A percentile compares a stretch with the other conserved stretches of the same genome.
Conservation (phyloP, 2,329 filamentous ascomycete genomes). For the Arthrobotrys entomopaga region DNA sequence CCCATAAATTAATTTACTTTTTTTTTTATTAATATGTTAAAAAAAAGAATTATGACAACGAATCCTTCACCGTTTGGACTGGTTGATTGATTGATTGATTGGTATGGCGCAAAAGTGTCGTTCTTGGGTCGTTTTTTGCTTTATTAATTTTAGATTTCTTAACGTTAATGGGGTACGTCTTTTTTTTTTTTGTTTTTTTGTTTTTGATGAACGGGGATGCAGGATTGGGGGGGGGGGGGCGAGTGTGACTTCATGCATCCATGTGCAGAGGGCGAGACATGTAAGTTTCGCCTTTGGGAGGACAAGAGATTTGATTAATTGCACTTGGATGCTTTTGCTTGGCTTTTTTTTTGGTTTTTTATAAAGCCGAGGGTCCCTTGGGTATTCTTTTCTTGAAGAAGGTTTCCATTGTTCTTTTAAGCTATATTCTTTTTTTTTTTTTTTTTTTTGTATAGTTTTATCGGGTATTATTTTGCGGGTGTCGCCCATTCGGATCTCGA, state of each 20-base stretch:
- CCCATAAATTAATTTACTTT: too few species aligned
- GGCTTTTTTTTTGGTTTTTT: neutral
- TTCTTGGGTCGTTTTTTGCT: neutral
- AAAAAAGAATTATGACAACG: too few species aligned
- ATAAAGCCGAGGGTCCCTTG: neutral
- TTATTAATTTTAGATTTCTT: conserved; percentile 24
- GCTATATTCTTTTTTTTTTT: neutral
- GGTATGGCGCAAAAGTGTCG: conserved; percentile 1
- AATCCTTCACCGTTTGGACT: neutral
- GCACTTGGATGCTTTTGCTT: neutral
- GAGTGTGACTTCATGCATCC: too few species aligned
- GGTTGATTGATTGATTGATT: conserved; percentile 1
- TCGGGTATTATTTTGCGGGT: conserved; percentile 1
- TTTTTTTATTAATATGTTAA: too few species aligned
- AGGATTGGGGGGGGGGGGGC: too few species aligned
- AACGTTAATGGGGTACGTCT: too few species aligned
- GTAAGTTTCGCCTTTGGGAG: too few species aligned
- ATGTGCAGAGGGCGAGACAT: too few species aligned
- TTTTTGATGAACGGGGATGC: neutral
- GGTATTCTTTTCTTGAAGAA: too few species aligned
- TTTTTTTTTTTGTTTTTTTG: too few species aligned
- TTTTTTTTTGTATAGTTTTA: neutral
- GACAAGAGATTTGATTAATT: too few species aligned
- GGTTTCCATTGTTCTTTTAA: neutral
- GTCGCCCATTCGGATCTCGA: conserved; percentile 21